Evolutionary conservation across 202 grass and related monocot species (phyloP), one percentile per base, ranked within the genome.

Genomic region (Setaria italica): DNA sequence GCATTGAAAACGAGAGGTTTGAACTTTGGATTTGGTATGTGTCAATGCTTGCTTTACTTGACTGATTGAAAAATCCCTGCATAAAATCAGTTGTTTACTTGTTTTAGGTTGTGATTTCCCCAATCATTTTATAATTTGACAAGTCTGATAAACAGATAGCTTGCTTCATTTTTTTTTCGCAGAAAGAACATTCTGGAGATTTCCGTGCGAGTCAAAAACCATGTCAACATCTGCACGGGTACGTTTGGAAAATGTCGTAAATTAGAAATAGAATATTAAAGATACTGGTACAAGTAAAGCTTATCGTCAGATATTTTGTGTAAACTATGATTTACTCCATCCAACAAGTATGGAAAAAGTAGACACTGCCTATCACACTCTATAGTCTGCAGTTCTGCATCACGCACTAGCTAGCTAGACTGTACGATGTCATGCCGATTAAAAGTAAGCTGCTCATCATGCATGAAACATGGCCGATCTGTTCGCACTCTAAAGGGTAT

Each of bases 1-100:
- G 11, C 41, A 55, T 14, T 32, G 80, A 84, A 74, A 83, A 70
- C 10, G 25, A 75, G 14, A 75, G 63, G 41, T 62, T 77, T 84
- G 11, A 84, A 73, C 21, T 70, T 90, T 79, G 43, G 62, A 45
- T 46, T 42, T 15, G 33, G 59, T 41, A 41, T 41, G 39, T 62
- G 46, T 5, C 48, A 20, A 29, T 19, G 67, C 19, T 77, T 59
- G 16, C 42, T 76, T 29, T 32, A 11, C 15, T 82, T n/a, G 2
- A 77, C 33, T 42, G 2, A 82, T 33, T 42, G 71, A 42, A 60
- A 76, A 64, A 19, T 42, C 39, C 30, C 17, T 16, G 34, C 20
- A 6, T 60, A 77, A 57, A 51, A 16, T 59, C 7, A 2, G 19
- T 25, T 55, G 3, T 16, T 5, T 55, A 41, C 5, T 60, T 49